Conservation (phyloP, 768 basidiomycete species). For the Boletus reticuloceps region DNA sequence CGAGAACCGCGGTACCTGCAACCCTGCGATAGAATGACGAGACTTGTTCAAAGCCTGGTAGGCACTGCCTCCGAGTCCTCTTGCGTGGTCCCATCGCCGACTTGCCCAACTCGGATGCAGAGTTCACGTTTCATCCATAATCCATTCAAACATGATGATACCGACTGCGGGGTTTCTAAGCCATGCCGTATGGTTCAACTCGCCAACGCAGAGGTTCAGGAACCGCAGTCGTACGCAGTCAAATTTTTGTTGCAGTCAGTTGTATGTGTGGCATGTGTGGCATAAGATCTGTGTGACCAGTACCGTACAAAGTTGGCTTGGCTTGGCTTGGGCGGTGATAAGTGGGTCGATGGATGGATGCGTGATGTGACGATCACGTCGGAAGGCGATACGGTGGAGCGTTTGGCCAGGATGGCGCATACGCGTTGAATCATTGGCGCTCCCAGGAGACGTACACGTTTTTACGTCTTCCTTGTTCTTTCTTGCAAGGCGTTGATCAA, state of each 20-base stretch:
- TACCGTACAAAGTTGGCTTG: neutral
- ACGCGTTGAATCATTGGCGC: neutral
- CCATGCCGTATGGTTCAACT: neutral
- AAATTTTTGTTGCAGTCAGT: neutral
- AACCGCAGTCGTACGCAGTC: constrained; percentile 10
- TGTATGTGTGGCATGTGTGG: neutral
- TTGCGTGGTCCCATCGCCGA: too few species aligned
- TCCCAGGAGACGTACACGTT: neutral
- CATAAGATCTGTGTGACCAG: neutral
- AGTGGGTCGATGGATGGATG: neutral
- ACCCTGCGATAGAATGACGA: too few species aligned
- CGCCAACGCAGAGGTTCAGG: neutral
- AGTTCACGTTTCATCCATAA: too few species aligned
- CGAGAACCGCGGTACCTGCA: constrained; percentile 3
- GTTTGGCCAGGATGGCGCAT: neutral
- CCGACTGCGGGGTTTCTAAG: too few species aligned
- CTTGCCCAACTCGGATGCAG: too few species aligned
- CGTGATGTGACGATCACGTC: constrained; percentile 5
- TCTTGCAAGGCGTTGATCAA: neutral
- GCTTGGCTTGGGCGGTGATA: constrained; percentile 2
- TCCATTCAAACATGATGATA: too few species aligned
- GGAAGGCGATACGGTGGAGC: constrained; percentile 8
- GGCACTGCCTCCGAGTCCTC: too few species aligned
- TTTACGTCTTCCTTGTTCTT: too few species aligned
- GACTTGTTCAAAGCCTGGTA: too few species aligned